These are phyloP conservation scores for Kodamaea plutei DNA, from an alignment of 1,139 yeast species.

Conservation along the genomic window DNA sequence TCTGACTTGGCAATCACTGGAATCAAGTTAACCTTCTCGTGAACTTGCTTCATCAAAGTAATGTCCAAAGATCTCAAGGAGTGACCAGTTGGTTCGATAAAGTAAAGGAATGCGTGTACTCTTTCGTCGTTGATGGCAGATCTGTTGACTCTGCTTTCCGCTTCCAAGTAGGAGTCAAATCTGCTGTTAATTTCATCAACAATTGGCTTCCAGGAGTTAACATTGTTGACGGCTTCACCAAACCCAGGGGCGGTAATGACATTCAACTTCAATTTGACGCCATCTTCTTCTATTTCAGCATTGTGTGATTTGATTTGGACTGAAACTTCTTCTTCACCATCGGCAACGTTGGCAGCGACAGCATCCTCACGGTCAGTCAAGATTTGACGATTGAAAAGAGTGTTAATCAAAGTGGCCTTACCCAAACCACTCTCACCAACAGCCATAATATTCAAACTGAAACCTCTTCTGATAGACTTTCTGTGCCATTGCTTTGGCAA, in stretches of 20 bases:
- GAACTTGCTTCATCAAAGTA: constrained; percentile 82
- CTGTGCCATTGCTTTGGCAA: constrained; percentile 99
- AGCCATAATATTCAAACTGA: constrained; percentile 80
- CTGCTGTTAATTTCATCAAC: constrained; percentile 84
- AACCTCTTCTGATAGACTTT: constrained; percentile 91
- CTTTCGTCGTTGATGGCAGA: constrained; percentile 69
- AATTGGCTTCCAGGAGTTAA: constrained; percentile 90
- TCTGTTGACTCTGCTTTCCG: constrained; percentile 84
- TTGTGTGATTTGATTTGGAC: constrained; percentile 67
- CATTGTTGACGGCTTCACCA: constrained; percentile 86
- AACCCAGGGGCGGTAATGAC: constrained; percentile 92
- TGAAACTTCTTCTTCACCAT: constrained; percentile 16
- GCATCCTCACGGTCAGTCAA: constrained; percentile 27
- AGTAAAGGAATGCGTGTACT: constrained; percentile 82
- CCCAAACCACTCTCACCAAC: constrained; percentile 94
- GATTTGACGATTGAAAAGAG: constrained; percentile 79
- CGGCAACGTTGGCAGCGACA: constrained; percentile 16
- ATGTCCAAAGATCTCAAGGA: constrained; percentile 86
- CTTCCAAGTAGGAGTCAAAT: constrained; percentile 84
- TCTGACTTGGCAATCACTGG: constrained; percentile 96
- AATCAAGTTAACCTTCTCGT: constrained; percentile 86
- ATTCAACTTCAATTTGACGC: constrained; percentile 80
- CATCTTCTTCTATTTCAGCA: constrained; percentile 86
- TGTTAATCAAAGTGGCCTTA: constrained; percentile 86
- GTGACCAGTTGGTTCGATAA: constrained; percentile 97